Evolutionary conservation across 495 filamentous ascomycete genomes (phyloP).

Genomic region (Trichoderma virens): DNA sequence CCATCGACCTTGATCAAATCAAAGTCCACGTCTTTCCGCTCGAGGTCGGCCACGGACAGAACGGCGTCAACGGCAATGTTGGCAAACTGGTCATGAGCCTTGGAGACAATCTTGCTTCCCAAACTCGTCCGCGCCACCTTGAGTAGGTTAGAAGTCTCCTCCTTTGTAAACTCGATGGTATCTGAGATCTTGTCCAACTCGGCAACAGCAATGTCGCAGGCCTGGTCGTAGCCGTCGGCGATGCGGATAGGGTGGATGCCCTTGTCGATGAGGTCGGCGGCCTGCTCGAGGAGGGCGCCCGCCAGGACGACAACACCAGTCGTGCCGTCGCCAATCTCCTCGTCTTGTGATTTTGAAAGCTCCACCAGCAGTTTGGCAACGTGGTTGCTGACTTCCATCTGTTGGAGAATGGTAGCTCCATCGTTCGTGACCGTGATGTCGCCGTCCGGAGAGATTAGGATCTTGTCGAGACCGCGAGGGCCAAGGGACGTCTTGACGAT

Average conservation of each 20-base stretch:
- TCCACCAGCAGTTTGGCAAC: conserved; percentile 95
- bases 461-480: conserved; percentile 96
- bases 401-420: conserved; percentile 90
- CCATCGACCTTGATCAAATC: conserved; percentile 99
- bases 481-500: conserved; percentile 97
- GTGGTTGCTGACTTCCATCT: conserved; percentile 99
- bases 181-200: conserved; percentile 93
- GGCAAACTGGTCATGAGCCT: conserved; percentile 96
- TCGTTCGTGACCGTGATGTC: conserved; percentile 99
- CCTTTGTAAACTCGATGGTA: conserved; percentile 70
- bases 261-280: conserved; percentile 98
- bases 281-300: conserved; percentile 90
- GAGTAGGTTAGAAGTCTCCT: conserved; percentile 72
- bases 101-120: conserved; percentile 98
- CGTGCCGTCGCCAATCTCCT: conserved; percentile 97
- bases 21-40: conserved; percentile 96
- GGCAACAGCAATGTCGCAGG: conserved; percentile 89
- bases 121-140: conserved; percentile 94
- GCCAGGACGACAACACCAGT: conserved; percentile 97
- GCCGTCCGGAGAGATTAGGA: conserved; percentile 95
- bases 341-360: conserved; percentile 97
- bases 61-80: conserved; percentile 96
- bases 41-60: conserved; percentile 89
- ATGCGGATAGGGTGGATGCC: conserved; percentile 98
- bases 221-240: conserved; percentile 94